These are phyloP conservation scores for Macrophomina phaseolina DNA, from an alignment of 2,329 filamentous ascomycete genomes.

Conservation along the genomic window DNA sequence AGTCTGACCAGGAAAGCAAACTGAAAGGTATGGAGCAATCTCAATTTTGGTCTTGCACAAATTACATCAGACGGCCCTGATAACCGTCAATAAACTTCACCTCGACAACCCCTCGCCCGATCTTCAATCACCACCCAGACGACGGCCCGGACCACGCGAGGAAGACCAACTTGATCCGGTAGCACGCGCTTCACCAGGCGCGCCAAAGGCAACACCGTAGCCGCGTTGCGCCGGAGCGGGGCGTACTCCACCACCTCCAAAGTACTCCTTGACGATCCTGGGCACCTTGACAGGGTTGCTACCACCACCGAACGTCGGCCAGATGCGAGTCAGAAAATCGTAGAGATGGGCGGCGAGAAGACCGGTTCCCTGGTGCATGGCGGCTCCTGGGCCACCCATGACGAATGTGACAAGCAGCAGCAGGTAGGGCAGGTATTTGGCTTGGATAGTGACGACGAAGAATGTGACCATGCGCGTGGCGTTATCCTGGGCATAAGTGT, in stretches of 20 bases:
- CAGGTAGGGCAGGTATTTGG: slow-evolving; percentile 79
- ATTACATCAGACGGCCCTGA: background rate
- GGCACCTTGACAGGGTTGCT: slow-evolving; percentile 78
- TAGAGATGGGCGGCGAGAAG: slow-evolving; percentile 86
- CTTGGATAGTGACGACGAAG: slow-evolving; percentile 82
- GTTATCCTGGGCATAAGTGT: slow-evolving; percentile 87
- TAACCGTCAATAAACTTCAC: too few relatives aligned
- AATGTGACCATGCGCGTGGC: slow-evolving; percentile 77
- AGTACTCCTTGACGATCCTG: slow-evolving; percentile 69
- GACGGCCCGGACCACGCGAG: slow-evolving; percentile 24
- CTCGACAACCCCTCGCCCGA: too few relatives aligned
- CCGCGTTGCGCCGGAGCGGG: slow-evolving; percentile 14
- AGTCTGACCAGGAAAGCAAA: background rate
- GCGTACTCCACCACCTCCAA: slow-evolving; percentile 51
- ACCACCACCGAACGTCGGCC: slow-evolving; percentile 87
- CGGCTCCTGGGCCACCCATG: slow-evolving; percentile 62
- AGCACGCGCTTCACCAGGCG: slow-evolving; percentile 18
- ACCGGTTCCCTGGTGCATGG: slow-evolving; percentile 74
- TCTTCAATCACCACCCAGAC: slow-evolving; percentile 23
- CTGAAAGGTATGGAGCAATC: too few relatives aligned
- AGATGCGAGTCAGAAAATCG: slow-evolving; percentile 87
- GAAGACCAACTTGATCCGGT: slow-evolving; percentile 21
- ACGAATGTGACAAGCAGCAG: slow-evolving; percentile 79
- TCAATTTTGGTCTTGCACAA: background rate
- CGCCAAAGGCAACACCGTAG: slow-evolving; percentile 14